These are phyloP conservation scores for Sphagnurus paluster DNA, from an alignment of 1,284 basidiomycete genomes.

Conservation along the genomic window DNA sequence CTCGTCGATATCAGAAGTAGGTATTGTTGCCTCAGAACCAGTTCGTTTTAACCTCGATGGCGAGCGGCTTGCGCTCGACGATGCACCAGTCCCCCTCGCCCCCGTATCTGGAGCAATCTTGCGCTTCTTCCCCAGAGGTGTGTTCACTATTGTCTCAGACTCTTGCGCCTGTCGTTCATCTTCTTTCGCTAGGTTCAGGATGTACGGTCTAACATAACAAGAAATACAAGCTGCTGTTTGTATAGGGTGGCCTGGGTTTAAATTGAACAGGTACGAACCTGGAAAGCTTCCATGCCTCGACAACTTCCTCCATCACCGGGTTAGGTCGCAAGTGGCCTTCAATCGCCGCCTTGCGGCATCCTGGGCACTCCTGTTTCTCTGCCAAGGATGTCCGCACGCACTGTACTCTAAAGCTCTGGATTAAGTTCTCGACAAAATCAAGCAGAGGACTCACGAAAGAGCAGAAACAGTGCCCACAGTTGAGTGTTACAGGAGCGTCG, in stretches of 20 bases:
- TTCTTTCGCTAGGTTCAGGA: conserved; percentile 40
- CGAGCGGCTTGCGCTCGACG: conserved; percentile 12
- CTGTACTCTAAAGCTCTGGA: conserved; percentile 32
- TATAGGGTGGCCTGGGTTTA: neutral
- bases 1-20: conserved; percentile 34
- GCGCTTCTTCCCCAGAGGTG: conserved; percentile 28
- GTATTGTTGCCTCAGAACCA: conserved; percentile 22
- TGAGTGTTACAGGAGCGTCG: conserved; percentile 66
- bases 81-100: conserved; percentile 11
- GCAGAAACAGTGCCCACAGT: conserved; percentile 78
- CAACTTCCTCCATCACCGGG: conserved; percentile 56
- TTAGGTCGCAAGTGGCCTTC: conserved; percentile 64
- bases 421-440: neutral
- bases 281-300: conserved; percentile 61
- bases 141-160: conserved; percentile 7
- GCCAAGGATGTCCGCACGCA: conserved; percentile 62
- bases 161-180: conserved; percentile 23
- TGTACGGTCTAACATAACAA: conserved; percentile 43
- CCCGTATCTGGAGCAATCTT: conserved; percentile 25
- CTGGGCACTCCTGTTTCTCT: conserved; percentile 63
- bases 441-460: conserved; percentile 72
- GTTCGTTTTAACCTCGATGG: conserved; percentile 16
- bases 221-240: conserved; percentile 1
- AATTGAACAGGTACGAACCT: conserved; percentile 44
- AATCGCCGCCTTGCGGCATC: conserved; percentile 54